Evolutionary conservation across 495 filamentous ascomycete species (phyloP).

Genomic region (Penicillium macrosclerotiorum): DNA sequence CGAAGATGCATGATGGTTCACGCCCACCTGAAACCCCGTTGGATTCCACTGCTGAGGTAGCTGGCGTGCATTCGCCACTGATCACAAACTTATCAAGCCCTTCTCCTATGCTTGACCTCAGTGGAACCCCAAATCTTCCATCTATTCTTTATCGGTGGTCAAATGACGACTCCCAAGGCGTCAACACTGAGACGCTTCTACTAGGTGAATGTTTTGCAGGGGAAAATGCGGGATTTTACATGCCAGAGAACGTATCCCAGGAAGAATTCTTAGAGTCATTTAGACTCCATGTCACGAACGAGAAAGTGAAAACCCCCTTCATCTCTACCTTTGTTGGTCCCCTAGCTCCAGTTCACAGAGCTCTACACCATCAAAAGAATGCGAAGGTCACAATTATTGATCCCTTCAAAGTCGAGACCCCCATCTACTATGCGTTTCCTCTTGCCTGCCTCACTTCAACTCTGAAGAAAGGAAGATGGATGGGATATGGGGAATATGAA

Average conservation of each 20-base stretch:
- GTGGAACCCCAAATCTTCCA: slow-evolving; percentile 13
- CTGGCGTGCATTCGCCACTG: no score
- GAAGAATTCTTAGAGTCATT: slow-evolving; percentile 22
- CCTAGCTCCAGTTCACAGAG: slow-evolving; percentile 35
- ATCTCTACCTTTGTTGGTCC: slow-evolving; percentile 29
- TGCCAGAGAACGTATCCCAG: slow-evolving; percentile 11
- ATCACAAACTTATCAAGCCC: no score
- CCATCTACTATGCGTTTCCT: slow-evolving; percentile 23
- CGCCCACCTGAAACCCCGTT: no score
- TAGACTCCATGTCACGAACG: slow-evolving; percentile 23
- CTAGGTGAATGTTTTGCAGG: slow-evolving; percentile 27
- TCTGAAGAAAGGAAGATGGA: slow-evolving; percentile 21
- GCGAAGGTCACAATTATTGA: slow-evolving; percentile 35
- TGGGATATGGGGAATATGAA: slow-evolving; percentile 32
- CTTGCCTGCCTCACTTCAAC: slow-evolving; percentile 20
- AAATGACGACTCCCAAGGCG: slow-evolving; percentile 32
- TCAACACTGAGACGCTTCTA: slow-evolving; percentile 21
- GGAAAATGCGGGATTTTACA: not conserved
- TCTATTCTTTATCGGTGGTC: slow-evolving; percentile 36
- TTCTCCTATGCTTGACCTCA: not conserved
- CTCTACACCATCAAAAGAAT: slow-evolving; percentile 18
- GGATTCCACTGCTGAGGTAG: not conserved
- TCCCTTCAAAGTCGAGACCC: slow-evolving; percentile 16
- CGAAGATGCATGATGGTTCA: no score
- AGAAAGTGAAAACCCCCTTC: slow-evolving; percentile 23